A percentile compares a stretch with the other conserved stretches of the same genome.
These are phyloP conservation scores for Ramaria sp. DNA, from an alignment of 768 basidiomycete genomes.

Conservation along the genomic window DNA sequence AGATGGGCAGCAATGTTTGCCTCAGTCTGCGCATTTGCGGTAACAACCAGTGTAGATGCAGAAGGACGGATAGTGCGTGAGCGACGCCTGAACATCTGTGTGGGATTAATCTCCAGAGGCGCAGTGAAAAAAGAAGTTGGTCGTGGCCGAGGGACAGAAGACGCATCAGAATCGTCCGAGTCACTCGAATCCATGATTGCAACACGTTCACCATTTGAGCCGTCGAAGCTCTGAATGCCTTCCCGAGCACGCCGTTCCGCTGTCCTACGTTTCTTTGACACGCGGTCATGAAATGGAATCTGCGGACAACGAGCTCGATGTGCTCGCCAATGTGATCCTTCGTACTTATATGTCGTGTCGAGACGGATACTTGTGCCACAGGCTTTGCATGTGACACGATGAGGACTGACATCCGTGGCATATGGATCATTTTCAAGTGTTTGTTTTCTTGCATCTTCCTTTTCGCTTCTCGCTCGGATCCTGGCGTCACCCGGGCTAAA, in stretches of 20 bases:
- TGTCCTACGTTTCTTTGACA: background rate
- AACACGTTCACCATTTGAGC: background rate
- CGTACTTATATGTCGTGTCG: slow-evolving; percentile 54
- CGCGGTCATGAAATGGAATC: slow-evolving; percentile 6
- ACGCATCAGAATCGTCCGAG: slow-evolving; percentile 7
- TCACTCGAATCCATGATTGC: background rate
- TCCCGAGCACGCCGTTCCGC: background rate
- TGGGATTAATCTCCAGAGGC: slow-evolving; percentile 3
- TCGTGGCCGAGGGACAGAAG: slow-evolving; percentile 7
- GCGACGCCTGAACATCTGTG: slow-evolving; percentile 2
- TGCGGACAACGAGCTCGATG: slow-evolving; percentile 45
- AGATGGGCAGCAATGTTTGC: background rate
- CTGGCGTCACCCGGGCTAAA: slow-evolving; percentile 2
- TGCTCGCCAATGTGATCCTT: slow-evolving; percentile 56
- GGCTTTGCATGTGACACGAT: slow-evolving; percentile 42
- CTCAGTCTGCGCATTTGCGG: background rate
- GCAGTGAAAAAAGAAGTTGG: slow-evolving; percentile 9
- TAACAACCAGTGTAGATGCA: background rate
- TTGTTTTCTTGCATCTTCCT: slow-evolving; percentile 1
- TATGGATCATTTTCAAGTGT: slow-evolving; percentile 43
- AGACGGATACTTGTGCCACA: slow-evolving; percentile 53
- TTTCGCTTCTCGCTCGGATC: slow-evolving; percentile 2
- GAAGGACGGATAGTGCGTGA: background rate
- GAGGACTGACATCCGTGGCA: slow-evolving; percentile 36
- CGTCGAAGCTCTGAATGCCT: background rate